Evolutionary conservation across 2,329 filamentous ascomycete species (phyloP).

Genomic region (Cordyceps fumosorosea): DNA sequence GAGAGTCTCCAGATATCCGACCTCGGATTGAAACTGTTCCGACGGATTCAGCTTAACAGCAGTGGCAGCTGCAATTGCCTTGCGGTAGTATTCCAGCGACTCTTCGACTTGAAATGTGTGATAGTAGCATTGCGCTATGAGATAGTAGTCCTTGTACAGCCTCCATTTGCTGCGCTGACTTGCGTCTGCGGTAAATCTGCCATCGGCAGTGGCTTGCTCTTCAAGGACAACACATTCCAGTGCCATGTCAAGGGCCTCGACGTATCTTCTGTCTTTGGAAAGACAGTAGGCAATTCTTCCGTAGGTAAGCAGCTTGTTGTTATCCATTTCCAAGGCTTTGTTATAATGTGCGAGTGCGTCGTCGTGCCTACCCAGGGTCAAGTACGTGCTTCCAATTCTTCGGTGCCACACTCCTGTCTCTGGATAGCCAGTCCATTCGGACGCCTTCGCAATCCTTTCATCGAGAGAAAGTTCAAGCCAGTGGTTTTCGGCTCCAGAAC

Average conservation of each 20-base stretch:
- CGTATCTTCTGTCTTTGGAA: constrained; percentile 28
- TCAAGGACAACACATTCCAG: constrained; percentile 32
- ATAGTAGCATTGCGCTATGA: constrained; percentile 32
- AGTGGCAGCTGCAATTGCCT: constrained; percentile 27
- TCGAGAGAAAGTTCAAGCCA: constrained; percentile 31
- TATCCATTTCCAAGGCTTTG: constrained; percentile 29
- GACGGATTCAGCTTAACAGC: constrained; percentile 21
- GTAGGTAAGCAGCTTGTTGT: constrained; percentile 31
- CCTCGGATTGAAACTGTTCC: constrained; percentile 32
- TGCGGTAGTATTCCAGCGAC: constrained; percentile 30
- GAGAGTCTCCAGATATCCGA: constrained; percentile 30
- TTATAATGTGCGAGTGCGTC: constrained; percentile 31
- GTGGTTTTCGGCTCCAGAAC: constrained; percentile 29
- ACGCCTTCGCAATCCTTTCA: constrained; percentile 29
- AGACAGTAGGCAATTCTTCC: constrained; percentile 37
- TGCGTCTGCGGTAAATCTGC: constrained; percentile 19
- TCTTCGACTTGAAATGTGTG: constrained; percentile 26
- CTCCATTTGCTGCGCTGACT: constrained; percentile 30
- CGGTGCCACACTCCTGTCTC: constrained; percentile 32
- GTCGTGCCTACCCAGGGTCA: constrained; percentile 29
- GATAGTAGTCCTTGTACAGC: constrained; percentile 33
- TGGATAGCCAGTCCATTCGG: constrained; percentile 29
- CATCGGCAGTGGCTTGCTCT: constrained; percentile 22
- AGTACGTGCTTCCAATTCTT: constrained; percentile 34
- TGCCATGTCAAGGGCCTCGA: constrained; percentile 29